Conservation (phyloP, 2,329 filamentous ascomycete genomes). For the Chaetomiaceae sp. region DNA sequence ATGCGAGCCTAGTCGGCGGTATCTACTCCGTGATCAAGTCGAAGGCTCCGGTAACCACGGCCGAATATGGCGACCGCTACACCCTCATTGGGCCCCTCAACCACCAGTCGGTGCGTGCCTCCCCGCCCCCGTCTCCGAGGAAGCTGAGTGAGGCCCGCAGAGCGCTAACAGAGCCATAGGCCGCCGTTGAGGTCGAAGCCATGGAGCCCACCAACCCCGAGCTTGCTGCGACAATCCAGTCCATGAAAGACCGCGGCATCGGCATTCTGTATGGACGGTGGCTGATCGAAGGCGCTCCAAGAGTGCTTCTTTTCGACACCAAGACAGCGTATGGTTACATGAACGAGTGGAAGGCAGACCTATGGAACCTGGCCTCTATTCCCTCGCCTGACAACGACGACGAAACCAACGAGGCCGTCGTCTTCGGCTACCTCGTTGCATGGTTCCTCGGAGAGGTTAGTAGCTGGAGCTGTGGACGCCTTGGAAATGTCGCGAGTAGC, state of each 20-base stretch:
- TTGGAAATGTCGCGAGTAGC: slow-evolving; percentile 13
- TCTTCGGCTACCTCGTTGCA: slow-evolving; percentile 93
- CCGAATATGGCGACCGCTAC: slow-evolving; percentile 97
- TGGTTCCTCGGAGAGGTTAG: slow-evolving; percentile 96
- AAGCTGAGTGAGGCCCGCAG: too few species aligned
- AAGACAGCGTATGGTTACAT: slow-evolving; percentile 86
- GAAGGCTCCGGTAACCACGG: slow-evolving; percentile 94
- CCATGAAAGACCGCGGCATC: slow-evolving; percentile 90
- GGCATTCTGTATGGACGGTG: slow-evolving; percentile 89
- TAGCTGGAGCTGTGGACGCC: slow-evolving; percentile 6
- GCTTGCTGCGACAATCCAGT: slow-evolving; percentile 73
- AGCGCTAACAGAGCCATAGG: slow-evolving; percentile 45
- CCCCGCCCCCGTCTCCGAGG: background rate
- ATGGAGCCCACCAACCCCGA: slow-evolving; percentile 77
- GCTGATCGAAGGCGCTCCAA: slow-evolving; percentile 93
- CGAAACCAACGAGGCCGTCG: slow-evolving; percentile 95
- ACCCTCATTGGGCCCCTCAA: slow-evolving; percentile 93
- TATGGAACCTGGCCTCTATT: slow-evolving; percentile 90
- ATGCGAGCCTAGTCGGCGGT: slow-evolving; percentile 65
- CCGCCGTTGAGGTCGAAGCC: slow-evolving; percentile 95
- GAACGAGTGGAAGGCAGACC: slow-evolving; percentile 93
- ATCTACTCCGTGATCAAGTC: slow-evolving; percentile 99
- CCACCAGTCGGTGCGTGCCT: slow-evolving; percentile 66
- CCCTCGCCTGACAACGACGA: slow-evolving; percentile 87
- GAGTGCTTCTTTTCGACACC: slow-evolving; percentile 91